Base-by-base conservation (phyloP, 2,329 filamentous ascomycete species). In the Neopestalotiopsis clavispora region DNA sequence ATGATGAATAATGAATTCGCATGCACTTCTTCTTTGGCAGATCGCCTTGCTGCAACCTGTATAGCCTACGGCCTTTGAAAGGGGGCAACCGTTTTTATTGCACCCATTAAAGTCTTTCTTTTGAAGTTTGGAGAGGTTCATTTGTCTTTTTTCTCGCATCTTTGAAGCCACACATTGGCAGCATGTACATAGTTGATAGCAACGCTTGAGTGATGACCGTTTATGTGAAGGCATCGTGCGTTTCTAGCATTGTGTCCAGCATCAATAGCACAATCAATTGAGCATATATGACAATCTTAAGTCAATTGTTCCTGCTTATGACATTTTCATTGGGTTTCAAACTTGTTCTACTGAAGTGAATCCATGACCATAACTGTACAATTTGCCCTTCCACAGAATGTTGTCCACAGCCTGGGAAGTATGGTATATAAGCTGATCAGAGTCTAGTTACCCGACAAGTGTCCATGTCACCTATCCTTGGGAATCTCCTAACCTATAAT, bases 1-100 rank as follows among this genome's bases (percentile, higher is more conserved):
- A 93, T 78, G 90, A 92, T 73, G 45, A 52, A n/a, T 80, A 85
- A 68, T 75, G 72, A 28, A 62, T 65, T 63, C 60, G 30, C 30
- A 42, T 42, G 14, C 23, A 63, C 14, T 63, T 52, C 45, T 52
- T 52, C n/a, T 52, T 52, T 23, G 45, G 45, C 45, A 52, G n/a
- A 52, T 17, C 13, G 20, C n/a, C n/a, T 52, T 49, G 42, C 42
- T 17, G 14, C 45, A 52, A n/a, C 45, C 45, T 52, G 45, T 52
- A 52, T 52, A 52, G 45, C n/a, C 45, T 23, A 7, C 6, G 6
- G 14, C 14, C 45, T 52, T 52, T 52, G 4, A n/a, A 52, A 52
- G 17, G 14, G 45, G 45, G 45, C 17, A 52, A 3, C 17, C 42
- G 4, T 7, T 52, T 52, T 20, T 23, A 14, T 52, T 20, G 17